Evolutionary conservation across 2,329 filamentous ascomycete species (phyloP), one percentile per base, ranked within the genome.

Genomic region (Cordyceps pruinosa): DNA sequence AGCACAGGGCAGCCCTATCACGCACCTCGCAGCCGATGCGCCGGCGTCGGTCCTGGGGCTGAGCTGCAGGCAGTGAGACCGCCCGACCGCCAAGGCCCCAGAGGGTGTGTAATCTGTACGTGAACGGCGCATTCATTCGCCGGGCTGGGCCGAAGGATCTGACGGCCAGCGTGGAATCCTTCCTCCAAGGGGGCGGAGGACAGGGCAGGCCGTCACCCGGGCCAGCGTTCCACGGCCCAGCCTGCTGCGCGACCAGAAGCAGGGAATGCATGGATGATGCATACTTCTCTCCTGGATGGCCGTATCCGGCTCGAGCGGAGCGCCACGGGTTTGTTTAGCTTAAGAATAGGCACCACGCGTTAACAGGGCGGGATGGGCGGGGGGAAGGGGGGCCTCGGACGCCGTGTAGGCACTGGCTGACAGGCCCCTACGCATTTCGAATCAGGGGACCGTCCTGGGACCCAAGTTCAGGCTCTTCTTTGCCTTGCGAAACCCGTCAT

Each of bases 41-140:
- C 51, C 44, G 52, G 52, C 44, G 52, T 55, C 52, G 52, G 52
- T 55, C 44, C 44, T 55, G 52, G 44, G 52, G 52, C 52, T 55
- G 52, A 55, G 17, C 17, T 26, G 41, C 52, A 48, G n/a, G 32
- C n/a, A 45, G 52, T 37, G 30, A 55, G 51, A 55, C 51, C 1
- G 25, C 25, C 25, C 49, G 35, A n/a, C 34, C 47, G n/a, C 35
- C 50, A 51, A 35, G 41, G 34, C 39, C 12, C 30, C n/a, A n/a
- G n/a, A n/a, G n/a, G n/a, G n/a, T n/a, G n/a, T n/a, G n/a, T n/a
- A n/a, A n/a, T n/a, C n/a, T n/a, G n/a, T n/a, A n/a, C n/a, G n/a
- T n/a, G 15, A 5, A n/a, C 35, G 15, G 35, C 15, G 2, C 15
- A 37, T 17, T 37, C 35, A 15, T 37, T 37, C 6, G 35, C 37